Evolutionary conservation across 1,284 basidiomycete genomes (phyloP), one percentile per base, ranked within the genome.

Genomic region (Laetiporus sulphureus): DNA sequence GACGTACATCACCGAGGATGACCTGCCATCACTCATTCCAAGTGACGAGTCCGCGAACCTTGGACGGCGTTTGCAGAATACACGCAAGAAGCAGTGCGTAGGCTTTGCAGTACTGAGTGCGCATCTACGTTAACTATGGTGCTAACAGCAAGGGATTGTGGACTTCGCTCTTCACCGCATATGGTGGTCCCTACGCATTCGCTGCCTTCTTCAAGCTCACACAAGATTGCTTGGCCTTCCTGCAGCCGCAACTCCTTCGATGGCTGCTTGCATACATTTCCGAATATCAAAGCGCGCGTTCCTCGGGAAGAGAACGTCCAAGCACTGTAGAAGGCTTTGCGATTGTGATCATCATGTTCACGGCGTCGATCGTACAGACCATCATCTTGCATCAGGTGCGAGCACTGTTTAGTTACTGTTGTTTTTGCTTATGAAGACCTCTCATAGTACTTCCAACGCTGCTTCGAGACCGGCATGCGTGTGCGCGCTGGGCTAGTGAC

Each of bases 201-300:
- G 93, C 91, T 0, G 71, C 69, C 0, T 38, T 65, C 16, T 66
- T 91, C 40, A 94, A 96, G 66, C 52, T 88, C 11, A 36, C 77
- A 0, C 91, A 94, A 61, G 94, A 98, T 59, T 65, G 67, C 32
- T 66, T 95, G 11, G 78, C 79, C 0, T 98, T 98, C 64, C 61
- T 83, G 2, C 94, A 97, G 59, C 95, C 95, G 0, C 88, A 96
- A 60, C 70, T 98, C 1, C 75, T 99, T 20, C 78, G 88, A 13
- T 72, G 79, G 53, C 70, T 99, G 6, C 70, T 98, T 24, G 66
- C 76, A 11, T 98, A 88, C 58, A 93, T 96, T 33, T 79, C 86
- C 0, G 64, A 67, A 4, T 94, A 92, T 60, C 81, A 84, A 54
- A 66, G 60, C 20, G 62, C 72, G 3, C 67, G 69, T 6, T 64